Base-by-base conservation (phyloP, 306 rosid species). In the Cicer bijugum region DNA sequence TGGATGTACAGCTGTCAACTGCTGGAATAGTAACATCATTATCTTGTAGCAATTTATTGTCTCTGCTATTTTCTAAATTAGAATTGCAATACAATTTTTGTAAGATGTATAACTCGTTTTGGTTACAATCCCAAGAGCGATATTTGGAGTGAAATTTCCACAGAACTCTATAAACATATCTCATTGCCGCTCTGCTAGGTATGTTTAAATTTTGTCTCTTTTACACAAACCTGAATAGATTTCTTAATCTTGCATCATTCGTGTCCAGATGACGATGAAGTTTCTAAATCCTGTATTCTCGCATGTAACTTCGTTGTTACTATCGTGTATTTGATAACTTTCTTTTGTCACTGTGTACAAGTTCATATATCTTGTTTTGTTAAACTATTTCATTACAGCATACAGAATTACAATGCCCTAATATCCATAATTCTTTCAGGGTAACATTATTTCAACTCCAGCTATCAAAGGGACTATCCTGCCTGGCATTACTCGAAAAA, bases 401-500 rank as follows among this genome's bases (percentile, higher is more conserved):
- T 39, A 72, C 44, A 12, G 37, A n/a, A 14, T 47, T 72, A 70
- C 50, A 39, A 48, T 67, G 46, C 33, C 37, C n/a, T 69, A 42
- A 19, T 67, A 57, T 72, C 60, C 17, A 64, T 80, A 42, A 42
- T 82, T 50, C 14, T 81, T 57, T 48, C 72, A 95, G 99, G 96
- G 83, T 64, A 78, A 88, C 44, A 50, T 85, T 58, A 90, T 95
- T 75, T 87, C 90, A 48, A 95, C 99, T 76, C 99, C 99, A 37
- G 86, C 83, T 67, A 84, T 95, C 51, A 91, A 88, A 76, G 99
- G 99, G 72, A 95, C 99, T 47, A 95, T 95, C 75, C 86, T 95
- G 81, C 99, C 99, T 12, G 99, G 99, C 67, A 87, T 95, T 74
- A 95, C 99, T 61, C 91, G 97, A 74, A 95, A 95, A 80, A 95